These are phyloP conservation scores for Blastocystis sp. DNA, from an alignment of 352 stramenopile species.

Conservation along the genomic window DNA sequence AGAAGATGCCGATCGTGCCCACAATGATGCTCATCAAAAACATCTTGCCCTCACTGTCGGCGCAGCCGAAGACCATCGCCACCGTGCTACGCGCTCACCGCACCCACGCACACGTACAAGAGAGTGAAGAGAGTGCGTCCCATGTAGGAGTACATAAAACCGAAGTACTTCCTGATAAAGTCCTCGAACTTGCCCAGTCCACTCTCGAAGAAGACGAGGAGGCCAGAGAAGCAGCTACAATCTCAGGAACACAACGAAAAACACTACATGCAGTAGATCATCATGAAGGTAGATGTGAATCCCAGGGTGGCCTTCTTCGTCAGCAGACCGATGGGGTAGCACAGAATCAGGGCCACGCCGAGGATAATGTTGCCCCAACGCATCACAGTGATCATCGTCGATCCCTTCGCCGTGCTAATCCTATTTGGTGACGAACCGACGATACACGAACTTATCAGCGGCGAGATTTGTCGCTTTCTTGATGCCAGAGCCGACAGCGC, in stretches of 20 bases:
- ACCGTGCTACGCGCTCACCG: slow-evolving; percentile 24
- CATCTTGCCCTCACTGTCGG: not conserved
- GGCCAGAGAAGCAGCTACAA: slow-evolving; percentile 21
- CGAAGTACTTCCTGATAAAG: slow-evolving; percentile 68
- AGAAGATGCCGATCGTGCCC: slow-evolving; percentile 56
- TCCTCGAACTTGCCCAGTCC: slow-evolving; percentile 54
- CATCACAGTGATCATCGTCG: slow-evolving; percentile 60
- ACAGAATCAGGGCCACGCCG: slow-evolving; percentile 29
- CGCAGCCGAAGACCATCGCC: slow-evolving; percentile 46
- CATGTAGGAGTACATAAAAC: slow-evolving; percentile 68
- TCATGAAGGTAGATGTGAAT: slow-evolving; percentile 47
- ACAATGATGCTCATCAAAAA: slow-evolving; percentile 22
- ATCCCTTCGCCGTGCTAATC: slow-evolving; percentile 58
- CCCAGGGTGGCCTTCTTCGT: not conserved
- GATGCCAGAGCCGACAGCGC: slow-evolving; percentile 17
- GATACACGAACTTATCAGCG: slow-evolving; percentile 33
- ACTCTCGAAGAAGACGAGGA: slow-evolving; percentile 62
- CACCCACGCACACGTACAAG: slow-evolving; percentile 27
- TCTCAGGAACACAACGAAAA: not conserved
- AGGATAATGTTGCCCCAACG: slow-evolving; percentile 50
- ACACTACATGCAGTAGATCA: slow-evolving; percentile 54
- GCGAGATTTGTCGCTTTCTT: slow-evolving; percentile 34
- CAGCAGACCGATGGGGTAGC: slow-evolving; percentile 56
- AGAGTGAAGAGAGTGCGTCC: slow-evolving; percentile 65
- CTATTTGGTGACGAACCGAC: not conserved